phyloP scores from a whole-genome alignment of 2,329 filamentous ascomycete species.

The Aspergillus sp. region DNA sequence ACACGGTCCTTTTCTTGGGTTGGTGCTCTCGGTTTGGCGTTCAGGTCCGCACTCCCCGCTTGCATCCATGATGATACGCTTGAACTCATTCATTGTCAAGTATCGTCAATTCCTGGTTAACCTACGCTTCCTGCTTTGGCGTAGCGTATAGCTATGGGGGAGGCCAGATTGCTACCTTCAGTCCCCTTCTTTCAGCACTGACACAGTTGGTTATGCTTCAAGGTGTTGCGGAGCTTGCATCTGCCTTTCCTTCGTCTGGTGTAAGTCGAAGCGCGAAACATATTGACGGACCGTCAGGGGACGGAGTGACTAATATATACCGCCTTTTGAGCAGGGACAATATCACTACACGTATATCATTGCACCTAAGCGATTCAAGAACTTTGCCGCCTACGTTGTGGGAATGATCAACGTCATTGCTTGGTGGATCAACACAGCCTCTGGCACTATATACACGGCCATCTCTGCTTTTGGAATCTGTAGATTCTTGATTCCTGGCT shows the following conservation, averaged over 20 bases:
- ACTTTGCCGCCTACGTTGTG: slow-evolving; percentile 28
- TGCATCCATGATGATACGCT: not conserved
- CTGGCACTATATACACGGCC: slow-evolving; percentile 18
- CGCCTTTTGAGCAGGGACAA: slow-evolving; percentile 11
- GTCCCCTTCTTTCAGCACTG: slow-evolving; percentile 19
- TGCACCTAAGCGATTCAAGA: slow-evolving; percentile 21
- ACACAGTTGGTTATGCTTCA: slow-evolving; percentile 27
- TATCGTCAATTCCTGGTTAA: slow-evolving; percentile 29
- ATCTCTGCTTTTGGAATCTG: slow-evolving; percentile 21
- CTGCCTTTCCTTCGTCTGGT: slow-evolving; percentile 19
- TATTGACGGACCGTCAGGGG: too few relatives aligned
- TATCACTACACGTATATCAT: slow-evolving; percentile 35
- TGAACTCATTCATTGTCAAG: slow-evolving; percentile 6
- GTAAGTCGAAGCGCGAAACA: slow-evolving; percentile 21
- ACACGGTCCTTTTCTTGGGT: slow-evolving; percentile 25
- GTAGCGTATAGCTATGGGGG: slow-evolving; percentile 27
- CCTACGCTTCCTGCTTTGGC: slow-evolving; percentile 27
- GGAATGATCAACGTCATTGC: slow-evolving; percentile 28
- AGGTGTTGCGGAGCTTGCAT: slow-evolving; percentile 17
- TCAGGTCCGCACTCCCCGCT: slow-evolving; percentile 17
- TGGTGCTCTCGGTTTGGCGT: slow-evolving; percentile 28
- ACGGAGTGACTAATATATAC: too few relatives aligned
- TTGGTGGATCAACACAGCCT: slow-evolving; percentile 27
- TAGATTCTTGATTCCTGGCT: slow-evolving; percentile 15
- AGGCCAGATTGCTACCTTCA: slow-evolving; percentile 25